Base-by-base conservation (phyloP, 495 filamentous ascomycete species). In the Polyplosphaeria fusca region DNA sequence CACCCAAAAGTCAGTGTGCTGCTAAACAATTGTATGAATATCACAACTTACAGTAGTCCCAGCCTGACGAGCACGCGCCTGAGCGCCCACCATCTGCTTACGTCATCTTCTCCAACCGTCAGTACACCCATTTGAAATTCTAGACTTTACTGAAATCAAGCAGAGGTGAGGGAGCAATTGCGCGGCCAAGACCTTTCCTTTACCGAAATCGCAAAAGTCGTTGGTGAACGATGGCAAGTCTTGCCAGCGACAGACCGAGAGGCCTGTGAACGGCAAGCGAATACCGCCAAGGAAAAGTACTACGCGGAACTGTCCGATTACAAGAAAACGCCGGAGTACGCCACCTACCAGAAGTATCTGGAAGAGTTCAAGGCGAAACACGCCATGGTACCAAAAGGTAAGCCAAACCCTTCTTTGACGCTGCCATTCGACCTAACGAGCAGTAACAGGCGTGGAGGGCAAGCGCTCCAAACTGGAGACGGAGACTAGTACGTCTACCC, bases 21-120 rank as follows among this genome's bases (percentile, higher is more conserved):
- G 5, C 39, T 35, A 7, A 35, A 14, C 30, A 7, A 7, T 35
- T 35, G 30, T 7, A 14, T 35, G 7, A 7, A 7, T 35, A 35
- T 35, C 14, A n/a, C n/a, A n/a, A n/a, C n/a, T n/a, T n/a, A n/a
- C n/a, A 51, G 25, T 51, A 27, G 20, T 12, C 27, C 28, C 58
- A 88, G 82, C 71, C 85, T 13, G 87, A 91, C 58, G 87, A 88
- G 42, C 79, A 88, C 74, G 87, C 87, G 2, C 87, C 87, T 14
- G 86, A 88, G 64, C 74, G 87, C 23, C 84, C 87, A 20, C 83
- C 87, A 1, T 90, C 87, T 9, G 87, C 87, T 30, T 91, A 91
- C 68, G 87, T 91, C 20, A 82, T 91, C 49, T 91, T 91, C 66
- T 89, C 87, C 3, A 90, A 90, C 67, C 85, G 86, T 88, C 72